phyloP scores from a whole-genome alignment of 2,329 filamentous ascomycete species.

The Thielaviopsis euricoi region DNA sequence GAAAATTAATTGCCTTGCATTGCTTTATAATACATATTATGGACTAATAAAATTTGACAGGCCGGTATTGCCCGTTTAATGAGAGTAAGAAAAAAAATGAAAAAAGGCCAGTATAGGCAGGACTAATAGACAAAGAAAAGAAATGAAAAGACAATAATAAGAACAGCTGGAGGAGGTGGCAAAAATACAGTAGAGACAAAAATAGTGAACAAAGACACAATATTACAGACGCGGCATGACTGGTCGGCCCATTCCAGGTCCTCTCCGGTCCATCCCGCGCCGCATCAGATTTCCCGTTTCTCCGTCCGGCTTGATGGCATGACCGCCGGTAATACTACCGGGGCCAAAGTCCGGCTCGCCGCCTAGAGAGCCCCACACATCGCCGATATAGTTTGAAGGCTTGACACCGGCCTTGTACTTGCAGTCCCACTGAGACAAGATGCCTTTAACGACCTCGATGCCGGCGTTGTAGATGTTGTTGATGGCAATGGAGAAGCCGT shows the following conservation, averaged over 20 bases:
- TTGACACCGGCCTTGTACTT: conserved; percentile 40
- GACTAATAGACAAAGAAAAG: neutral
- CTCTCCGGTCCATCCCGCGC: neutral
- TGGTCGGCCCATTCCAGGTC: neutral
- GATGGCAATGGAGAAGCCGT: conserved; percentile 45
- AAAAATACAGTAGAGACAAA: neutral
- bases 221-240: neutral
- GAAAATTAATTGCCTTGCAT: too few species aligned
- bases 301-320: conserved; percentile 16
- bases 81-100: neutral
- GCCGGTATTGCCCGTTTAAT: neutral
- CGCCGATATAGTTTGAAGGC: conserved; percentile 50
- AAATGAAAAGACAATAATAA: neutral
- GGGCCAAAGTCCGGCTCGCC: conserved; percentile 49
- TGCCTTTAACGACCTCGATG: conserved; percentile 46
- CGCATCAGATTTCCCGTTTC: conserved; percentile 5
- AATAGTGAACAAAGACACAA: neutral
- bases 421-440: conserved; percentile 42
- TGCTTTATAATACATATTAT: neutral
- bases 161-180: neutral
- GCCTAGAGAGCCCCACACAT: conserved; percentile 53
- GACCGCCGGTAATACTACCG: conserved; percentile 27
- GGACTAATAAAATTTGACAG: neutral
- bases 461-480: conserved; percentile 52
- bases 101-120: neutral